Conservation (phyloP, 1,139 yeast genomes). For the Geotrichum australiense region DNA sequence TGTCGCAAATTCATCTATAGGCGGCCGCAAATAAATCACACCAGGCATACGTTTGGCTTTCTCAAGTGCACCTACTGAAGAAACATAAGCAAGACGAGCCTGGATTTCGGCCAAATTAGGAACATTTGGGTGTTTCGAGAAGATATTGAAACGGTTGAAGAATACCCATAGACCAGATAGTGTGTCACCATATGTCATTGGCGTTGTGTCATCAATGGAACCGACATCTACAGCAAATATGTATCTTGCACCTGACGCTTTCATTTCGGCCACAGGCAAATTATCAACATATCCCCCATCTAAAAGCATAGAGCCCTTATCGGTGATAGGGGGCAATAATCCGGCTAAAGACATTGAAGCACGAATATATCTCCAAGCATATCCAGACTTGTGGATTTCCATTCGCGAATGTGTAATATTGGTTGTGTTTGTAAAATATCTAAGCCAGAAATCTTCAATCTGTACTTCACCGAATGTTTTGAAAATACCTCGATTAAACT, state of each 20-base stretch:
- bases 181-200: conserved; percentile 89
- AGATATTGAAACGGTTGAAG: conserved; percentile 84
- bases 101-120: conserved; percentile 96
- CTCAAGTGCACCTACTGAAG: conserved; percentile 89
- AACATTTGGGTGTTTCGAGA: conserved; percentile 77
- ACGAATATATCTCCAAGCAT: conserved; percentile 90
- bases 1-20: conserved; percentile 86
- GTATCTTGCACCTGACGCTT: conserved; percentile 72
- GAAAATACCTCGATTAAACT: conserved; percentile 95
- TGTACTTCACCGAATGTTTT: conserved; percentile 86
- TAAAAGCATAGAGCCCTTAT: conserved; percentile 80
- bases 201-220: conserved; percentile 84
- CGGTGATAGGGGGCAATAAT: conserved; percentile 73
- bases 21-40: conserved; percentile 90
- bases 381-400: conserved; percentile 90
- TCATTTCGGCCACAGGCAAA: conserved; percentile 86
- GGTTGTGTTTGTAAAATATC: conserved; percentile 83
- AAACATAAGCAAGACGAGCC: conserved; percentile 85
- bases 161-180: conserved; percentile 89
- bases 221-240: conserved; percentile 96
- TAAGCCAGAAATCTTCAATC: conserved; percentile 94
- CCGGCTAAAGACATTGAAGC: conserved; percentile 98
- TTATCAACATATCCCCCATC: conserved; percentile 97
- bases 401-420: conserved; percentile 91
- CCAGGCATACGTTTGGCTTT: conserved; percentile 79